phyloP scores from a whole-genome alignment of 345 rosid genomes.

The Aegle marmelos region DNA sequence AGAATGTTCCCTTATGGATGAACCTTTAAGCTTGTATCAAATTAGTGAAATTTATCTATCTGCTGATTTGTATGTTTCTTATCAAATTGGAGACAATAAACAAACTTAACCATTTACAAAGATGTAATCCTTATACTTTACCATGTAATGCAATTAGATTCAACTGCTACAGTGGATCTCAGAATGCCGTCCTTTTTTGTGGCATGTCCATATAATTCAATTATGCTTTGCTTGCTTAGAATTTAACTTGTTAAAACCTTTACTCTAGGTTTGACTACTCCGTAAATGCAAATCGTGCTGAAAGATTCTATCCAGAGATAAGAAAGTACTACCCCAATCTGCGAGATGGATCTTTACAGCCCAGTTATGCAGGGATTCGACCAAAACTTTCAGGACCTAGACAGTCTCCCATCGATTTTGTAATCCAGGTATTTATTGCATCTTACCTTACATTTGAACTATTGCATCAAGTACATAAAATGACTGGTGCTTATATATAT shows the following conservation, averaged over 20 bases:
- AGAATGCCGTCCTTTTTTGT: not conserved
- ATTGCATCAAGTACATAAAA: not conserved
- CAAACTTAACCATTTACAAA: not conserved
- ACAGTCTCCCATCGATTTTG: slow-evolving; percentile 64
- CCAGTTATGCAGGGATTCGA: slow-evolving; percentile 85
- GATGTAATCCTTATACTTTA: not conserved
- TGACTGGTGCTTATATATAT: not conserved
- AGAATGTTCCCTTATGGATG: not conserved
- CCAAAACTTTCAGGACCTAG: slow-evolving; percentile 79
- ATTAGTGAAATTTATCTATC: not conserved
- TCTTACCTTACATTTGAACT: not conserved
- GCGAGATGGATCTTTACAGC: slow-evolving; percentile 65
- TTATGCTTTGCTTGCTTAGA: not conserved
- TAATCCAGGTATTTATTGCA: slow-evolving; percentile 61
- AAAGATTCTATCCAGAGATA: slow-evolving; percentile 71
- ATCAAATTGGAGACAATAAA: not conserved
- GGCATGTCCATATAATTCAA: not conserved
- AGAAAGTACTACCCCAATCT: slow-evolving; percentile 77
- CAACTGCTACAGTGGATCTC: not conserved
- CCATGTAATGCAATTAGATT: not conserved
- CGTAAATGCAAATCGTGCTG: slow-evolving; percentile 44
- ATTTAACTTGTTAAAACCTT: slow-evolving; percentile 8
- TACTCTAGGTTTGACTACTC: slow-evolving; percentile 66
- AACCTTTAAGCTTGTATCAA: not conserved
- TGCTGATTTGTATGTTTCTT: not conserved